Evolutionary conservation across 345 rosid species (phyloP), one percentile per base, ranked within the genome.

Genomic region (Streptanthus diversifolius): DNA sequence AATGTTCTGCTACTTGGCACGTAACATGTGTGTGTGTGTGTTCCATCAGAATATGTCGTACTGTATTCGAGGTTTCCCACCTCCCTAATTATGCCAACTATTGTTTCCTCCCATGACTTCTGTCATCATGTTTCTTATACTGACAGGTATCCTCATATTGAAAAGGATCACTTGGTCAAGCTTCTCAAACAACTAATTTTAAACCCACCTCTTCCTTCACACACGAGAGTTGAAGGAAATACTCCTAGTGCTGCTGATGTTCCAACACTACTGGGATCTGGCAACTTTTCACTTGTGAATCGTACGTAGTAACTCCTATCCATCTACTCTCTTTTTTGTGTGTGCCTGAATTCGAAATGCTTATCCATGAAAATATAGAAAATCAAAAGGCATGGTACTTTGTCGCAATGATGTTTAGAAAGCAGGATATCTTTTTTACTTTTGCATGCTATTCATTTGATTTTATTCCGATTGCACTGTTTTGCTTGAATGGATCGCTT

Each of bases 281-380:
- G 93, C 68, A 81, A 92, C 63, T 95, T 90, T 85, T 92, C 99
- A 29, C 96, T 95, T 80, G 79, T 95, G 82, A 77, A 91, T 80
- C 37, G 95, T 89, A 85, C 33, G 92, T 81, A 63, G 49, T 57
- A 55, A 68, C 61, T 68, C 68, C 27, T 48, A 41, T 48, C 44
- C 22, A 51, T 73, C 36, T 64, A 60, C 65, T 52, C 3, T 43
- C 10, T 44, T 29, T 36, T 17, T 44, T 30, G 30, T 70, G 25
- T 44, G 15, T 17, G 33, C 33, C 22, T 53, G 59, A 43, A 63
- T 54, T 33, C 53, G 8, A 54, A 35, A 25, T 43, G 49, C 56
- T 11, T 60, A 21, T 29, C 37, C 43, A 37, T 40, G n/a, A 21
- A 4, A 17, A n/a, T 14, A 3, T 13, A 27, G 3, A 27, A 9